A percentile compares a stretch with the other conserved stretches of the same genome.
phyloP scores from a whole-genome alignment of 371 early-diverging fungal genomes.

The Dipsacomyces acuminosporus region DNA sequence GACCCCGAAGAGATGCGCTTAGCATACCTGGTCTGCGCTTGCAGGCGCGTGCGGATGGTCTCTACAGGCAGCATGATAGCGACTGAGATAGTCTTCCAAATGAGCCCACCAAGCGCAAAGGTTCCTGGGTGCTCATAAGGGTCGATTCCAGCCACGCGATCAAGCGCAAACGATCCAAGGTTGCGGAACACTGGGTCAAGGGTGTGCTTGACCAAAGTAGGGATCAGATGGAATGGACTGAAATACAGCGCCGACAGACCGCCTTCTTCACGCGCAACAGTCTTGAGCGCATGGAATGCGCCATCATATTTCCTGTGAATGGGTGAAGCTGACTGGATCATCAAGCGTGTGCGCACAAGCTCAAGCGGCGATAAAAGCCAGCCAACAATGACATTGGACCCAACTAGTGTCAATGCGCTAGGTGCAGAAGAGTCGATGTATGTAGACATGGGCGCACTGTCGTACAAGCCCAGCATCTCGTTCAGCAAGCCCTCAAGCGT shows the following conservation, averaged over 20 bases:
- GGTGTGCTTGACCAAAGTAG: slow-evolving; percentile 72
- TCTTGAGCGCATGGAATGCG: slow-evolving; percentile 60
- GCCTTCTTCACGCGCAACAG: slow-evolving; percentile 75
- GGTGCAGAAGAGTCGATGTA: slow-evolving; percentile 53
- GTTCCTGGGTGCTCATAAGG: slow-evolving; percentile 62
- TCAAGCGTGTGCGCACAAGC: slow-evolving; percentile 65
- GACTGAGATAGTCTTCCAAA: slow-evolving; percentile 59
- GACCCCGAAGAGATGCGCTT: slow-evolving; percentile 10
- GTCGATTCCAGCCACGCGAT: slow-evolving; percentile 59
- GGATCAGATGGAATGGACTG: slow-evolving; percentile 57
- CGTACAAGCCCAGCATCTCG: slow-evolving; percentile 71
- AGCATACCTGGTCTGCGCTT: slow-evolving; percentile 59
- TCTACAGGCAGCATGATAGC: slow-evolving; percentile 79
- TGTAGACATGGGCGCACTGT: slow-evolving; percentile 55
- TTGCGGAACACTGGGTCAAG: slow-evolving; percentile 66
- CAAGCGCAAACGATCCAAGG: slow-evolving; percentile 64
- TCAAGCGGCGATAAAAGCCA: slow-evolving; percentile 72
- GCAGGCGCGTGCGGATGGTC: slow-evolving; percentile 77
- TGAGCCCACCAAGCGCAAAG: slow-evolving; percentile 54
- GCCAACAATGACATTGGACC: slow-evolving; percentile 63
- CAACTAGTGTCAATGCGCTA: slow-evolving; percentile 59
- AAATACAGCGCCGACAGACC: slow-evolving; percentile 65
- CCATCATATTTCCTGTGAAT: slow-evolving; percentile 69
- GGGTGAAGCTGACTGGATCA: slow-evolving; percentile 68
- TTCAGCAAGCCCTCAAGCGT: slow-evolving; percentile 66